A percentile compares a stretch with the other conserved stretches of the same genome.
Evolutionary conservation across 179 eudicot genomes (phyloP).

Genomic region (Silene coronaria): DNA sequence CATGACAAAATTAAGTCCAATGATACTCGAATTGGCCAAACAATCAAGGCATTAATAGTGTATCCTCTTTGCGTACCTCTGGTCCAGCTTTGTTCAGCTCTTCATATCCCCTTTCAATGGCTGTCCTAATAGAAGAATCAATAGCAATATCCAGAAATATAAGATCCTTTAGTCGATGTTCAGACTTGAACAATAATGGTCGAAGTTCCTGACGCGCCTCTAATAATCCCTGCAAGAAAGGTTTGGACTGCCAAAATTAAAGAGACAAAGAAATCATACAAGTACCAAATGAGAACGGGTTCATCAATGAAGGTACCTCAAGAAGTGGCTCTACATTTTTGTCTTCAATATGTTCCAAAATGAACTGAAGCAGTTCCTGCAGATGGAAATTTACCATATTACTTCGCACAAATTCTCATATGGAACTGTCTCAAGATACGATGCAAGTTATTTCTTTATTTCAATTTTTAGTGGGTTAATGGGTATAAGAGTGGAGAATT

Average conservation of each 20-base stretch:
- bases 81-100: constrained; percentile 77
- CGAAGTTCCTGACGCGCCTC: constrained; percentile 86
- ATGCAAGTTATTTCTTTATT: background rate
- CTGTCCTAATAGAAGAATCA: constrained; percentile 86
- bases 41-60: background rate
- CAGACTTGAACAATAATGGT: constrained; percentile 56
- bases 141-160: constrained; percentile 87
- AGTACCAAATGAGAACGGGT: background rate
- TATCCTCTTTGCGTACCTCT: constrained; percentile 48
- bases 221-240: constrained; percentile 58
- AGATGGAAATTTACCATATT: constrained; percentile 9
- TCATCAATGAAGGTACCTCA: constrained; percentile 48
- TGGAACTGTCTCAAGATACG: background rate
- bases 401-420: background rate
- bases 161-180: constrained; percentile 79
- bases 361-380: constrained; percentile 85
- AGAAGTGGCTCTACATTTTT: constrained; percentile 77
- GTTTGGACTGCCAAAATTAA: background rate
- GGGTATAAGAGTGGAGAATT: no score
- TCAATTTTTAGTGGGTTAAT: no score
- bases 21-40: background rate
- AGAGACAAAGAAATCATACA: background rate
- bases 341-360: constrained; percentile 73
- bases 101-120: constrained; percentile 90
- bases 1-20: background rate